phyloP scores from a whole-genome alignment of 495 filamentous ascomycete species.

The Trichoderma parareesei region DNA sequence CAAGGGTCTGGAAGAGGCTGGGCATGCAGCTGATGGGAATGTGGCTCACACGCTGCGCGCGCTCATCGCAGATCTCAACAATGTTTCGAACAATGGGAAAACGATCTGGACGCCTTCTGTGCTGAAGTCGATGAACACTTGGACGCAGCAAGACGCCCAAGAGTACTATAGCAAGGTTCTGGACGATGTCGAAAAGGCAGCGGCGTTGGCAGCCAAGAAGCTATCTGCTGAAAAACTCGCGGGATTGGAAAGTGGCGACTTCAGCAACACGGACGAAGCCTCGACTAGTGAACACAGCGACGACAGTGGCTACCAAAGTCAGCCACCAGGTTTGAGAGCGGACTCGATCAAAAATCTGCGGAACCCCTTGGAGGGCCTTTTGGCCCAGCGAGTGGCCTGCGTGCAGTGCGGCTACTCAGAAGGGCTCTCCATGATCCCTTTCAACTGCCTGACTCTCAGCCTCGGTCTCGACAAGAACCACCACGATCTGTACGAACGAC shows the following conservation, averaged over 20 bases:
- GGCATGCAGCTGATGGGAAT: conserved; percentile 14
- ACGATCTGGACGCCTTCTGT: conserved; percentile 69
- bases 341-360: conserved; percentile 21
- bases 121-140: conserved; percentile 81
- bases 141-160: conserved; percentile 97
- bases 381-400: conserved; percentile 87
- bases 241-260: background rate
- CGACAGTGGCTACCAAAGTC: conserved; percentile 41
- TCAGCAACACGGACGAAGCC: conserved; percentile 22
- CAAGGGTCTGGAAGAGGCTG: conserved; percentile 26
- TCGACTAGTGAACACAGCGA: conserved; percentile 36
- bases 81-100: conserved; percentile 55
- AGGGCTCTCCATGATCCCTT: conserved; percentile 78
- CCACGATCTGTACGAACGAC: conserved; percentile 64
- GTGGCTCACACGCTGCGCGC: conserved; percentile 47
- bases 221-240: conserved; percentile 14
- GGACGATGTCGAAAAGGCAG: conserved; percentile 77
- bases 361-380: conserved; percentile 74
- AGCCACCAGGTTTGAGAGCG: conserved; percentile 19
- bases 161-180: conserved; percentile 92
- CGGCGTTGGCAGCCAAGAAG: conserved; percentile 38
- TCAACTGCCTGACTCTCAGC: conserved; percentile 87
- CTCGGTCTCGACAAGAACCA: conserved; percentile 46
- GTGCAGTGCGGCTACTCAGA: conserved; percentile 78
- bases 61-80: conserved; percentile 59